phyloP scores from a whole-genome alignment of 257 asterid genomes.

The Nicotiana noctiflora region DNA sequence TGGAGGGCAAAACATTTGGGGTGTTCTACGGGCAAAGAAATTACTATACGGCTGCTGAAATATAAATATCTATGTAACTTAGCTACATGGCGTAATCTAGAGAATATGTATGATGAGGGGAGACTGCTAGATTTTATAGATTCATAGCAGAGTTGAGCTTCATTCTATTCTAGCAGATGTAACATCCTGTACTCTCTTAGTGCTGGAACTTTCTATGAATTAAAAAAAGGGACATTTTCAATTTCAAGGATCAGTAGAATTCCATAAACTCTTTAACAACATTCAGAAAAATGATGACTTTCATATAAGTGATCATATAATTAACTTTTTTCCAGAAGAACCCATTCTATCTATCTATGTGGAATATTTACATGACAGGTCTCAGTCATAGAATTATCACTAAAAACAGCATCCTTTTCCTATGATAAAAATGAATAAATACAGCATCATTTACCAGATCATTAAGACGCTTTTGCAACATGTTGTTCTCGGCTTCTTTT shows the following conservation, averaged over 20 bases:
- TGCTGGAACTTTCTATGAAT: background rate
- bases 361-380: background rate
- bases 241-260: background rate
- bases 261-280: background rate
- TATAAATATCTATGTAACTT: too few relatives aligned
- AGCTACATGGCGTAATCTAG: background rate
- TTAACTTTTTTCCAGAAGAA: background rate
- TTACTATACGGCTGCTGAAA: background rate
- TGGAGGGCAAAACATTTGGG: too few relatives aligned
- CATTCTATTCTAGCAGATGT: background rate
- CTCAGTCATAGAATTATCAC: background rate
- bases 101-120: background rate
- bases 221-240: background rate
- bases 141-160: background rate
- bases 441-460: constrained; percentile 59
- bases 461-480: constrained; percentile 66
- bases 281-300: background rate
- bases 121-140: too few relatives aligned
- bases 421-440: background rate
- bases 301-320: background rate
- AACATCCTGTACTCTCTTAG: background rate
- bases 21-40: too few relatives aligned
- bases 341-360: background rate
- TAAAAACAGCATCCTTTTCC: background rate
- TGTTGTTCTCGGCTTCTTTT: constrained; percentile 49